Evolutionary conservation across 441 rosid genomes (phyloP).

Genomic region (Erysimum cheiri): DNA sequence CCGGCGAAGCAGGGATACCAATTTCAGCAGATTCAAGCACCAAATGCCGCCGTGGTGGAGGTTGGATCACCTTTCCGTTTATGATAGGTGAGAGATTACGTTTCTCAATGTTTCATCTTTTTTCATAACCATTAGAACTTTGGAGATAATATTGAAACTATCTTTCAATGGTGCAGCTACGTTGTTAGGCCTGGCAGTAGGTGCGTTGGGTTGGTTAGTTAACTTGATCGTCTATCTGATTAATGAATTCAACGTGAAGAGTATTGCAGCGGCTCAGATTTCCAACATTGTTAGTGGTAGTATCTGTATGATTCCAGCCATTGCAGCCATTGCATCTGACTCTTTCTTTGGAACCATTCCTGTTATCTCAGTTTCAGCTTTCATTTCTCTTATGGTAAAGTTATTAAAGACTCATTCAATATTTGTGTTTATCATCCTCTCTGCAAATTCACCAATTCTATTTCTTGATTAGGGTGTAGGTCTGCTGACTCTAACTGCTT

Average conservation of each 20-base stretch:
- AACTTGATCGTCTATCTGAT: constrained; percentile 61
- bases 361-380: constrained; percentile 52
- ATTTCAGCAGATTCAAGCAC: constrained; percentile 30
- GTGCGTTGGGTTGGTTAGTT: constrained; percentile 47
- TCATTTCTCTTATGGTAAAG: constrained; percentile 48
- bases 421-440: constrained; percentile 16
- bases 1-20: constrained; percentile 31
- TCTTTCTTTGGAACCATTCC: constrained; percentile 56
- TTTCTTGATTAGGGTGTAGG: constrained; percentile 45
- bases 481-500: constrained; percentile 52
- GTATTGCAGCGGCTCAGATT: constrained; percentile 58
- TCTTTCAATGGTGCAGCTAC: constrained; percentile 42
- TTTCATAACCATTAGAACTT: not conserved
- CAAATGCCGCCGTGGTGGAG: constrained; percentile 40
- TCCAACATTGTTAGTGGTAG: constrained; percentile 52
- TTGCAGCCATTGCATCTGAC: constrained; percentile 53
- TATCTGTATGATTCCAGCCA: constrained; percentile 49
- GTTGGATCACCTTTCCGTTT: constrained; percentile 51
- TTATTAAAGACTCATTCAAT: not conserved
- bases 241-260: constrained; percentile 51
- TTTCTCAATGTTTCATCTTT: constrained; percentile 26
- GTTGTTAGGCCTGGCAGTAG: constrained; percentile 47
- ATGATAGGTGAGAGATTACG: constrained; percentile 38
- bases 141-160: not conserved
- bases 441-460: constrained; percentile 33